Evolutionary conservation across 148 eudicot species (phyloP), one percentile per base, ranked within the genome.

Genomic region (Chenopodium suecicum): DNA sequence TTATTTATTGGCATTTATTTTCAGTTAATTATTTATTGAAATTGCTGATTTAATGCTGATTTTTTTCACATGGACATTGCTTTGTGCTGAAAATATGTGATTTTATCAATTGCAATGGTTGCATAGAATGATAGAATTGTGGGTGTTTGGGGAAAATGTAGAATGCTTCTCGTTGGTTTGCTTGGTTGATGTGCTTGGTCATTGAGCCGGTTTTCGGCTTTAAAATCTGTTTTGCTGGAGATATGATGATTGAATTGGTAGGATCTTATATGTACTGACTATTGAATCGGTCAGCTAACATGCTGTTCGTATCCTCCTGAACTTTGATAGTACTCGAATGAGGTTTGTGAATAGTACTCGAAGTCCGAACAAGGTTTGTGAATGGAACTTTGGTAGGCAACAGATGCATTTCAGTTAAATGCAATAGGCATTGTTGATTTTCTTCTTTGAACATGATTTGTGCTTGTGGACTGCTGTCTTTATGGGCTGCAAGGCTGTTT

Each of bases 131-230:
- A 70, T 44, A 31, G 17, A 58, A 48, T 72, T 78, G 73, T 73
- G 79, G 64, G 63, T 56, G 6, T 29, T 25, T 46, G 66, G 52
- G 75, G 46, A 3, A 72, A 83, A 75, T 80, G 76, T 34, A 70
- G 47, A 50, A 29, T 32, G 77, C 48, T 74, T 46, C 27, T 25
- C 12, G 4, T 67, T 74, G 41, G 65, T 34, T 50, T 74, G 23
- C 11, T 81, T 0, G 32, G 9, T 67, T 74, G 41, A 50, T 34
- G 32, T 74, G 23, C 11, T 81, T 0, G 41, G 48, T 7, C 48
- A 4, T 5, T 8, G 13, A 17, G 60, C 29, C 73, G 31, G 8
- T 78, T 41, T 2, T 56, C 22, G 5, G 60, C 6, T 56, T 56
- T 34, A 44, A 48, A 50, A 11, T 32, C 47, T 60, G 23, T 41